Conservation (phyloP, 805 yeast species). For the Candida pseudoglaebosa region DNA sequence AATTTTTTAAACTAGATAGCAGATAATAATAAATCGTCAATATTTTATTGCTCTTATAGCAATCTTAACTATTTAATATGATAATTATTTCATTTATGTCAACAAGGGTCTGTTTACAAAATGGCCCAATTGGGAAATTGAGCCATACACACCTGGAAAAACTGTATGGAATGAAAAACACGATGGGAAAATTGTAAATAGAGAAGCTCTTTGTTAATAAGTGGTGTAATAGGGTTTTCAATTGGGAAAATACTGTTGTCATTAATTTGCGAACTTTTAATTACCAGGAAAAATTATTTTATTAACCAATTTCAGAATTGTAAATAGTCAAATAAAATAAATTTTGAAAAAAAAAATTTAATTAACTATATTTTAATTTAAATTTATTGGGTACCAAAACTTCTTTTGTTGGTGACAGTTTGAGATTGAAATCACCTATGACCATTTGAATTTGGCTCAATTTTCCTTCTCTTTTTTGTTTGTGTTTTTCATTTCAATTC, state of each 20-base stretch:
- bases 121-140: neutral
- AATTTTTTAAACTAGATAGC: no score
- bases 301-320: neutral
- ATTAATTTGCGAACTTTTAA: neutral
- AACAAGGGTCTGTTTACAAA: constrained; percentile 3
- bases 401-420: no score
- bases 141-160: neutral
- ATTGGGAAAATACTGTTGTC: neutral
- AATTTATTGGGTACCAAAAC: no score
- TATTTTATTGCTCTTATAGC: no score
- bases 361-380: neutral
- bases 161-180: neutral
- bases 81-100: neutral
- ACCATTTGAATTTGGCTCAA: no score
- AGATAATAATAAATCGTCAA: no score
- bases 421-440: no score
- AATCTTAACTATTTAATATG: neutral
- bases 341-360: neutral
- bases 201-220: neutral
- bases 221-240: neutral
- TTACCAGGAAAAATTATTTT: neutral
- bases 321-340: no score
- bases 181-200: constrained; percentile 5
- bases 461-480: no score
- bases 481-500: neutral